Conservation (phyloP, 2,329 filamentous ascomycete genomes). For the Xylariaceae sp. region DNA sequence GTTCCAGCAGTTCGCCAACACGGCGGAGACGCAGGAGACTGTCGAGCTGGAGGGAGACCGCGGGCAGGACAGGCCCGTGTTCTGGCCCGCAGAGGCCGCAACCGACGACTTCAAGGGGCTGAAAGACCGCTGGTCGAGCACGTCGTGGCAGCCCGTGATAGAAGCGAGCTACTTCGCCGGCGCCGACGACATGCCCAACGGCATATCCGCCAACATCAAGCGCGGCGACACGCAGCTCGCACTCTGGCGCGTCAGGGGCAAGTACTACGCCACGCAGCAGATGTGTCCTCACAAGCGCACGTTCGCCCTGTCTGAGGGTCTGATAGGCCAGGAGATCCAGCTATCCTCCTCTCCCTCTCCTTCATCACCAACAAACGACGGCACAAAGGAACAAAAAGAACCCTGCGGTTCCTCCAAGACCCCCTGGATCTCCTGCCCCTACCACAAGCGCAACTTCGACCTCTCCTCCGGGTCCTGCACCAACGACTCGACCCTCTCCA, state of each 20-base stretch:
- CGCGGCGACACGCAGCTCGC: conserved; percentile 85
- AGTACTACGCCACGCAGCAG: conserved; percentile 81
- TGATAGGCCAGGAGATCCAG: conserved; percentile 62
- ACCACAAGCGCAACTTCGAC: conserved; percentile 86
- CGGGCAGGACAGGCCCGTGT: conserved; percentile 65
- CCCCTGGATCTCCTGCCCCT: conserved; percentile 82
- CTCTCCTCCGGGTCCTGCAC: conserved; percentile 66
- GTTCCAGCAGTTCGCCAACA: conserved; percentile 84
- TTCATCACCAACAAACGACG: conserved; percentile 9
- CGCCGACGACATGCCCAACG: conserved; percentile 59
- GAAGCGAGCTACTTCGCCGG: conserved; percentile 62
- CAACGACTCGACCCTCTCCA: conserved; percentile 69
- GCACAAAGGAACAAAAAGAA: conserved; percentile 11
- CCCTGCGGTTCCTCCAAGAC: conserved; percentile 14
- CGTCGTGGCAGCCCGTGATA: conserved; percentile 77
- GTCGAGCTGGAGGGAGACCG: conserved; percentile 70
- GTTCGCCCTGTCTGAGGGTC: conserved; percentile 81
- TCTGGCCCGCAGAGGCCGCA: conserved; percentile 64
- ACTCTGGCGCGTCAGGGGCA: conserved; percentile 74
- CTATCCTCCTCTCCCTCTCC: conserved; percentile 28
- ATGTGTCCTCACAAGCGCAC: conserved; percentile 93
- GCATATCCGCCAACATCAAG: conserved; percentile 73
- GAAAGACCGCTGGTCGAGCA: conserved; percentile 54
- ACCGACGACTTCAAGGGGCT: conserved; percentile 68
- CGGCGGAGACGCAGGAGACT: conserved; percentile 60